These are phyloP conservation scores for Suillus paluster DNA, from an alignment of 768 basidiomycete species.

Conservation along the genomic window DNA sequence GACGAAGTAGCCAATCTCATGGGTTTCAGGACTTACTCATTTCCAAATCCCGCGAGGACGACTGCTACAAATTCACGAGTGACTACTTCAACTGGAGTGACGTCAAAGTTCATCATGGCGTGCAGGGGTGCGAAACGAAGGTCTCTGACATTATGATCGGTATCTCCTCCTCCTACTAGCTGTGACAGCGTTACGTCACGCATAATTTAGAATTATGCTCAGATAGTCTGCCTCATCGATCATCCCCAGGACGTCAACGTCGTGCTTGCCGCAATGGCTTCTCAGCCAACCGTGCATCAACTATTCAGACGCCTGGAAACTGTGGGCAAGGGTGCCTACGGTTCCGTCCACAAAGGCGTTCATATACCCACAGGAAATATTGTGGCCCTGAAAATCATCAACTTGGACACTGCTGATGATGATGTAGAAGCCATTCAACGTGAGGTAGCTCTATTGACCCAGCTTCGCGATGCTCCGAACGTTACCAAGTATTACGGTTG, in stretches of 20 bases:
- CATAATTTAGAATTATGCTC: not conserved
- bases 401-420: constrained; percentile 95
- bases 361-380: constrained; percentile 85
- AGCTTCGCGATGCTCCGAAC: constrained; percentile 88
- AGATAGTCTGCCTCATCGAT: not conserved
- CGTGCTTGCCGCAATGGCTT: constrained; percentile 32
- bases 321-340: constrained; percentile 95
- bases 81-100: constrained; percentile 53
- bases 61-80: constrained; percentile 87
- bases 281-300: constrained; percentile 70
- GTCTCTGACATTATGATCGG: not conserved
- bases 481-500: constrained; percentile 97
- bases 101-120: constrained; percentile 63
- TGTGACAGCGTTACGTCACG: constrained; percentile 4
- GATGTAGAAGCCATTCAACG: constrained; percentile 97
- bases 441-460: constrained; percentile 90
- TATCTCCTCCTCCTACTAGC: not conserved
- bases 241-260: not conserved
- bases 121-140: not conserved
- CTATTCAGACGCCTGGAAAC: constrained; percentile 87
- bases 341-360: constrained; percentile 91
- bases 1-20: constrained; percentile 17
- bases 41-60: constrained; percentile 90
- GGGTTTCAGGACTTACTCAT: constrained; percentile 59
- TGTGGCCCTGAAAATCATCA: constrained; percentile 98